Conservation (phyloP, 495 filamentous ascomycete species). For the Neurospora discreta region DNA sequence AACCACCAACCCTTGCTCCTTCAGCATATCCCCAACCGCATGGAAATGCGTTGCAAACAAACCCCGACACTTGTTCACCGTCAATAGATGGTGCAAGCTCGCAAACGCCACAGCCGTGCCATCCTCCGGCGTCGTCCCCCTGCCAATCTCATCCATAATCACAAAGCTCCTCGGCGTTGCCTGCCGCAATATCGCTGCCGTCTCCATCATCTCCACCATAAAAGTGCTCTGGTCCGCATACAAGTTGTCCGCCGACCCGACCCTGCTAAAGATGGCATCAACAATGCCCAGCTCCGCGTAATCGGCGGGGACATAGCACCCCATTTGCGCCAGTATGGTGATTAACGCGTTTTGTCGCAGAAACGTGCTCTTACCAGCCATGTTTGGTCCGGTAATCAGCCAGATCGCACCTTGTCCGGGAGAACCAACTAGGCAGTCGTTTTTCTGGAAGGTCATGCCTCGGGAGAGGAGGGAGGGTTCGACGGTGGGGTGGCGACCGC, state of each 20-base stretch:
- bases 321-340: constrained; percentile 82
- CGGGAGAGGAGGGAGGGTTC: constrained; percentile 68
- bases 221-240: constrained; percentile 91
- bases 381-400: constrained; percentile 97
- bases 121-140: constrained; percentile 87
- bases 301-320: constrained; percentile 81
- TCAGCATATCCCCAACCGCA: constrained; percentile 60
- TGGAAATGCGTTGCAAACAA: constrained; percentile 98
- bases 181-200: constrained; percentile 53
- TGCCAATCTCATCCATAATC: constrained; percentile 97
- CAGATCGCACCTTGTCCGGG: constrained; percentile 53
- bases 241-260: constrained; percentile 87
- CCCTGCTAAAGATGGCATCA: constrained; percentile 84
- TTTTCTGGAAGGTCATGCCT: constrained; percentile 73
- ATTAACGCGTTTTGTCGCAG: constrained; percentile 91
- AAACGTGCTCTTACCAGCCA: constrained; percentile 95
- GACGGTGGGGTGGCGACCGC: constrained; percentile 82
- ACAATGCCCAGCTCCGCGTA: constrained; percentile 78
- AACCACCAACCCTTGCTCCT: constrained; percentile 19
- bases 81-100: constrained; percentile 68
- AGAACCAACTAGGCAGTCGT: constrained; percentile 68
- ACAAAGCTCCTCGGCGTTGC: constrained; percentile 70
- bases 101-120: constrained; percentile 85
- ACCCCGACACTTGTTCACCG: constrained; percentile 61
- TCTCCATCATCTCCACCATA: constrained; percentile 81